Percentiles rank a stretch among this genome's conserved stretches.
Conservation (phyloP, 768 basidiomycete species). For the Tubosaeta sp. region DNA sequence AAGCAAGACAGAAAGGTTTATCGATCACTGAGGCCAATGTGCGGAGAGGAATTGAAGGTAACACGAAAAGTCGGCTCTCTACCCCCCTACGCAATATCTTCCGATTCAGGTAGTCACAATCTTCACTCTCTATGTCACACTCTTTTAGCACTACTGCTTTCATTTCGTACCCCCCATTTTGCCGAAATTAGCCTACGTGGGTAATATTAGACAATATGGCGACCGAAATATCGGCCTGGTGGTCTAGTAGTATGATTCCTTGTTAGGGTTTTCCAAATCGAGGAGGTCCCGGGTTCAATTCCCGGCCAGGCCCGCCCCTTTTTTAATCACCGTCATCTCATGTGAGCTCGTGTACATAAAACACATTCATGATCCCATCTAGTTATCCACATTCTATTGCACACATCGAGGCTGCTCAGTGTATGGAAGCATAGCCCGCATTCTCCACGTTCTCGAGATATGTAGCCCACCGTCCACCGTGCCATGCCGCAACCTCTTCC, state of each 20-base stretch:
- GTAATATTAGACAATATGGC: background rate
- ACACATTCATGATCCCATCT: no score
- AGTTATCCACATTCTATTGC: background rate
- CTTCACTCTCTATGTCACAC: conserved; percentile 8
- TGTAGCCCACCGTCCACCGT: conserved; percentile 38
- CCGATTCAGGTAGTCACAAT: conserved; percentile 22
- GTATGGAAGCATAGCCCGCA: conserved; percentile 25
- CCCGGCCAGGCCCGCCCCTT: conserved; percentile 45
- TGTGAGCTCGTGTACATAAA: no score
- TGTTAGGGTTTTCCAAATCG: conserved; percentile 45
- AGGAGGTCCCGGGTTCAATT: conserved; percentile 62
- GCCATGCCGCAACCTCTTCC: conserved; percentile 33
- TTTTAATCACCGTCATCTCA: no score
- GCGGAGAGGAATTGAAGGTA: conserved; percentile 24
- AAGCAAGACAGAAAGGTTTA: conserved; percentile 14
- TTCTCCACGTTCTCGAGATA: conserved; percentile 29
- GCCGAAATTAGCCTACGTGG: background rate
- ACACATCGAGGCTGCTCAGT: background rate
- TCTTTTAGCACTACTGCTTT: conserved; percentile 6
- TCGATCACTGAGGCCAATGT: conserved; percentile 13
- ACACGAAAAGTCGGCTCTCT: conserved; percentile 24
- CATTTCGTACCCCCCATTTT: background rate
- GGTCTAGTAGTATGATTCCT: conserved; percentile 55
- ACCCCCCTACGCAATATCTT: conserved; percentile 31
- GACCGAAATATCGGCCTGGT: conserved; percentile 34